These are phyloP conservation scores for Rhodotorula babjevae DNA, from an alignment of 768 basidiomycete species.

Conservation along the genomic window DNA sequence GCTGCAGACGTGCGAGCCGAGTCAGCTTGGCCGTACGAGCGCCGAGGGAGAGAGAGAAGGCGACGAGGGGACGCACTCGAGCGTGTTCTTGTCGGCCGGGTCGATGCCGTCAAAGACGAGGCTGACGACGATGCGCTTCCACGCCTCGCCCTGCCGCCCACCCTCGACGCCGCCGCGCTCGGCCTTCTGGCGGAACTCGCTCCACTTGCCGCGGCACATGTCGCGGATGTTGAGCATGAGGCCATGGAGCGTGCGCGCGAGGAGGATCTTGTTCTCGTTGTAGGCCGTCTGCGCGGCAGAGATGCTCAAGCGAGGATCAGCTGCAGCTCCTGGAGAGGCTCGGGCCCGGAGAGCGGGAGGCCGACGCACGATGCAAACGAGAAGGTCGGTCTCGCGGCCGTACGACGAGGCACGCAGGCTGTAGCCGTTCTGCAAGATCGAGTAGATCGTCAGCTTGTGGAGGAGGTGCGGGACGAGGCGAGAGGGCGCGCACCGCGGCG, in stretches of 20 bases:
- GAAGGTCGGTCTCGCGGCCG: conserved; percentile 81
- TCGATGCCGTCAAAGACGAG: conserved; percentile 84
- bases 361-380: conserved; percentile 78
- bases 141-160: conserved; percentile 48
- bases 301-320: not conserved
- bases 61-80: conserved; percentile 36
- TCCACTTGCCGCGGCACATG: conserved; percentile 92
- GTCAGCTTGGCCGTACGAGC: no score
- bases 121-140: conserved; percentile 69
- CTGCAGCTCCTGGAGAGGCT: fast-evolving
- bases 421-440: conserved; percentile 58
- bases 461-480: not conserved
- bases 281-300: conserved; percentile 51
- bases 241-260: conserved; percentile 78
- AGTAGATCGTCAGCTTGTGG: not conserved
- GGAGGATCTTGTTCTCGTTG: conserved; percentile 88
- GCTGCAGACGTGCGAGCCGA: not conserved
- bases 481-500: conserved; percentile 51
- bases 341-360: not conserved
- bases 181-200: conserved; percentile 78
- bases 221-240: conserved; percentile 96
- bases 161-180: conserved; percentile 77
- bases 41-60: not conserved
- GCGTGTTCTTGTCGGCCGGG: conserved; percentile 74
- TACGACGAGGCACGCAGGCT: conserved; percentile 77